Percentiles rank a stretch among this genome's conserved stretches.
These are phyloP conservation scores for Diversispora epigaea DNA, from an alignment of 192 early-diverging fungal genomes.

Conservation along the genomic window DNA sequence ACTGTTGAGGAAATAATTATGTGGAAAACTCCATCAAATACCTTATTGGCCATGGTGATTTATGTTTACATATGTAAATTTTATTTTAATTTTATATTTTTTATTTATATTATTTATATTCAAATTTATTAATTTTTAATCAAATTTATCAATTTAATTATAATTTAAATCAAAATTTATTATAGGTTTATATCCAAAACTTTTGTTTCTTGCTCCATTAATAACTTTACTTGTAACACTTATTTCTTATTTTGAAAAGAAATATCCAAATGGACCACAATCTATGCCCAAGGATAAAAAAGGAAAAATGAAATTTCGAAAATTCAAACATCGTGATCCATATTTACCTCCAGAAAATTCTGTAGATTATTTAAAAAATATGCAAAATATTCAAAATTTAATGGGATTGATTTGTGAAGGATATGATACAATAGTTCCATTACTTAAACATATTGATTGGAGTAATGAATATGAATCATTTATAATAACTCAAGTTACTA, in stretches of 20 bases:
- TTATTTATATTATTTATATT: too few species aligned
- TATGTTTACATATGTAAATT: conserved; percentile 57
- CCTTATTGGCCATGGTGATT: conserved; percentile 50
- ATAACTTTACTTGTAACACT: conserved; percentile 26
- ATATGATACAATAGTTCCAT: conserved; percentile 46
- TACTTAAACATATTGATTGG: conserved; percentile 55
- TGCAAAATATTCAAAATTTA: conserved; percentile 76
- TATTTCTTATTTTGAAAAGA: conserved; percentile 28
- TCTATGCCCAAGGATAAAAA: conserved; percentile 21
- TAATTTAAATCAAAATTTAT: neutral
- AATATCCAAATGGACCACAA: conserved; percentile 22
- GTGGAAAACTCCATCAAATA: conserved; percentile 71
- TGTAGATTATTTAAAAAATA: conserved; percentile 65
- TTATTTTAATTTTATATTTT: neutral
- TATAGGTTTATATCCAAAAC: conserved; percentile 38
- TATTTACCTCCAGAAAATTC: conserved; percentile 35
- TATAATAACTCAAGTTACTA: conserved; percentile 45
- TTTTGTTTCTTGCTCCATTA: conserved; percentile 38
- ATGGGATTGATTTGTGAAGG: conserved; percentile 62
- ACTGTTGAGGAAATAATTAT: conserved; percentile 58
- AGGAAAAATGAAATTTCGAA: conserved; percentile 30
- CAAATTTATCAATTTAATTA: too few species aligned
- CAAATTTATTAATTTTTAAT: too few species aligned
- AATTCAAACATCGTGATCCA: conserved; percentile 5
- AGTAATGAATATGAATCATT: conserved; percentile 47